Percentiles rank a stretch among this genome's conserved stretches.
Conservation (phyloP, 768 basidiomycete genomes). For the Hericium alpestre region DNA sequence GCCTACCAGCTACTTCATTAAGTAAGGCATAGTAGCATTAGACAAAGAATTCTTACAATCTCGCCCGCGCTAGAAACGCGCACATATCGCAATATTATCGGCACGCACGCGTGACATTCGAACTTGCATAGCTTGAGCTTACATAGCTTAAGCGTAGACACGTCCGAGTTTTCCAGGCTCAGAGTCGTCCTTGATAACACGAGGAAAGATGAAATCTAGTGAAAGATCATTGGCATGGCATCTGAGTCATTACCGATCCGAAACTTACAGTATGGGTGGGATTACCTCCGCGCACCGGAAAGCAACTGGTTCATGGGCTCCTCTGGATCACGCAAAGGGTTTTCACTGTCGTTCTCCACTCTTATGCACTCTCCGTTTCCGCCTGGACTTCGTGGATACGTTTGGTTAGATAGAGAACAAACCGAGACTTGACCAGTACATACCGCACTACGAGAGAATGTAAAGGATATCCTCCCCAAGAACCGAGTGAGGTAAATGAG, state of each 20-base stretch:
- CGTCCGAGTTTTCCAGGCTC: constrained; percentile 68
- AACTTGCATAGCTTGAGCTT: constrained; percentile 81
- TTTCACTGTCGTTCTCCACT: constrained; percentile 41
- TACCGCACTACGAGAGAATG: constrained; percentile 41
- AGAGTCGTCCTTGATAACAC: constrained; percentile 73
- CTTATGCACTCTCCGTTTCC: constrained; percentile 52
- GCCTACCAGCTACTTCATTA: constrained; percentile 74
- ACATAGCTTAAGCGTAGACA: constrained; percentile 71
- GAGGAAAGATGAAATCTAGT: constrained; percentile 58
- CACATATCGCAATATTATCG: constrained; percentile 70
- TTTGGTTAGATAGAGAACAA: not conserved
- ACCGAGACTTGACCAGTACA: too few relatives aligned
- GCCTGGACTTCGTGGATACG: constrained; percentile 29
- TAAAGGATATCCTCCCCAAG: too few relatives aligned
- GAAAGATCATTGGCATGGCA: not conserved
- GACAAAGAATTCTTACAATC: constrained; percentile 37
- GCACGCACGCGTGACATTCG: constrained; percentile 75
- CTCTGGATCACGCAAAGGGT: constrained; percentile 51
- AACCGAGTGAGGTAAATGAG: too few relatives aligned
- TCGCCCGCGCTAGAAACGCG: constrained; percentile 83
- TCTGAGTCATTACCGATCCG: not conserved
- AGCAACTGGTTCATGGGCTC: constrained; percentile 72
- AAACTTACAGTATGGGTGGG: constrained; percentile 53
- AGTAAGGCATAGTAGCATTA: constrained; percentile 64
- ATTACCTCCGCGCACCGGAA: constrained; percentile 43